Evolutionary conservation across 1,139 yeast genomes (phyloP), one percentile per base, ranked within the genome.

Genomic region (Suhomyces wounanorum): DNA sequence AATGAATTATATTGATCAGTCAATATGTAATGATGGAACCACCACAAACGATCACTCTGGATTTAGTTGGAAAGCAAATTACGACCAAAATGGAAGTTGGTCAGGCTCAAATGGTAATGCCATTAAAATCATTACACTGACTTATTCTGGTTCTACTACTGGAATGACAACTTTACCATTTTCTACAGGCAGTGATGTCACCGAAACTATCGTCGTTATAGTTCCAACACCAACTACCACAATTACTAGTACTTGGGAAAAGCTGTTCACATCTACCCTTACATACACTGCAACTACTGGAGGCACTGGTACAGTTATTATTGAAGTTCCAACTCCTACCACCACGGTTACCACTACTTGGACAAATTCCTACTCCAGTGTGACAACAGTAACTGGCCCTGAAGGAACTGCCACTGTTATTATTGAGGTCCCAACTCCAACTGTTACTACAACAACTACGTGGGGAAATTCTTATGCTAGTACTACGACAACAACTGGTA

Each of bases 131-230:
- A 52, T 59, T 8, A 69, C 74, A 0, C 42, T 38, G 7, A 68
- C 73, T 21, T 64, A 62, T 57, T 58, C 66, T 8, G 69, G 66
- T 1, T 17, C 60, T 4, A 55, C 58, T 2, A 65, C 72, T 7
- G 14, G 31, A 7, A 52, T 59, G 2, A 62, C 65, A 3, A 67
- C 70, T 18, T 50, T 57, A 13, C 63, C 64, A 6, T 30, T 33
- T 18, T 31, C 50, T 9, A 44, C 41, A 16, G 37, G 41, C 9
- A 40, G 48, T 10, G 56, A 53, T n/a, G 49, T 45, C 33, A 55
- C 57, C 10, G 51, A 54, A 35, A 53, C 59, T 14, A 52, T 59
- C 33, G 44, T 51, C 10, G 53, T 59, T 10, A 51, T 50, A 7
- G 59, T 59, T 21, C 62, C 63, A 4, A 41, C 50, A 8, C 60